Base-by-base conservation (phyloP, 2,329 filamentous ascomycete genomes). In the Colletotrichum agaves region DNA sequence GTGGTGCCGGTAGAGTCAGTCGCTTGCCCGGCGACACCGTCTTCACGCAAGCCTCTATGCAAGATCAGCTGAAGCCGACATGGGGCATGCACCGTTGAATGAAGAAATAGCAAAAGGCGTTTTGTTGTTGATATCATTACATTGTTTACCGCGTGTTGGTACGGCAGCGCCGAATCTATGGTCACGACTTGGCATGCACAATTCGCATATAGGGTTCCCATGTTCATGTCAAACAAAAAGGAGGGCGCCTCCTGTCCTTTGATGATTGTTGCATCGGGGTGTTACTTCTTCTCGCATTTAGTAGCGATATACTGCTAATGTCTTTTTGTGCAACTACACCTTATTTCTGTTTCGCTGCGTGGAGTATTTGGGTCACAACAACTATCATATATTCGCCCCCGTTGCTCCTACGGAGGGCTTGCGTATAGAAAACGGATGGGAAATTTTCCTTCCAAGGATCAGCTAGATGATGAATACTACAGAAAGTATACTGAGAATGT, bases 1-100 rank as follows among this genome's bases (percentile, higher is more conserved):
- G 83, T 64, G 94, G 94, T 71, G 94, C 93, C 50, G 95, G 97
- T 74, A 92, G 94, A 70, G 88, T 98, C 71, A 96, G 93, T 76
- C 90, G 92, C 56, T 86, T 98, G 69, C 94, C 94, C 0, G 90
- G 89, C 65, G 93, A 94, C 72, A 87, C 90, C 47, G 93, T 97
- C 65, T 94, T 94, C 71, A 94, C 93, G 3, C 86, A 85, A 74
- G 87, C 91, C 37, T 88, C 93, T 63, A 79, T 95, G 77, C 79
- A 82, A 64, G 79, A 88, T 71, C 82, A 83, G 72, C 81, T 90
- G 69, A 90, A 89, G 79, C 88, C 88, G 47, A 79, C 81, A 59
- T 90, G 87, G 88, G 79, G 76, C 71, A 84, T 89, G 80, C 84
- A 85, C 64, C 74, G 78, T 60, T 84, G 76, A 75, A 67, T 43